Evolutionary conservation across 2,329 filamentous ascomycete genomes (phyloP), one percentile per base, ranked within the genome.

Genomic region (Didymosphaeria variabile): DNA sequence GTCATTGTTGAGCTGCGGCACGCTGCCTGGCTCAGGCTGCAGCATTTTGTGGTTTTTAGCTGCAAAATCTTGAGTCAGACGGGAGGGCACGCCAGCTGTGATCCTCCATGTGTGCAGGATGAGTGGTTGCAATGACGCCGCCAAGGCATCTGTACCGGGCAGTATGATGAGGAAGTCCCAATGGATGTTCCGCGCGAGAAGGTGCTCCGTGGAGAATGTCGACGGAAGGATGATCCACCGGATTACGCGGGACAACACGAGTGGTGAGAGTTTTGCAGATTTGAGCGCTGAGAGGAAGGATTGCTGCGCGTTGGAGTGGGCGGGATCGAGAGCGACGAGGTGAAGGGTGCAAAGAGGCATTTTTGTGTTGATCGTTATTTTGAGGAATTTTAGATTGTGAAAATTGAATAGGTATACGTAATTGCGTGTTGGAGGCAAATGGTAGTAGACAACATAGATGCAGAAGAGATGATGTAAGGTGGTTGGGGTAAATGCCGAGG

Each of bases 101-200:
- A 81, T 60, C 55, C 58, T 70, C 75, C 76, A 82, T 58, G 74
- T 66, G 46, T 78, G 66, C 21, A 64, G 38, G 21, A 79, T 64
- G 1, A 72, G 66, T 0, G 55, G 46, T 17, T 64, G 36, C 6
- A 81, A 59, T 0, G 63, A 31, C 0, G 58, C 1, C 1, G 79
- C 72, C 9, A 82, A 71, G 1, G 67, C 29, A 9, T 55, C 45
- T n/a, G 70, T 63, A 55, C 55, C 21, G 47, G 75, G 67, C 7
- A 83, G 62, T 63, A 85, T 80, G 60, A 85, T 69, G 19, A 85
- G 77, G n/a, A 85, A 61, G 59, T 85, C 79, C 83, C 83, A 85
- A 56, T 74, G 68, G 34, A 74, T 76, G 52, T 79, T 76, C 8
- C 73, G 70, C 15, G 78, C 73, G 15, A 83, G 77, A 17, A 85